Evolutionary conservation across 805 yeast species (phyloP).

Genomic region (Pichia insulana): DNA sequence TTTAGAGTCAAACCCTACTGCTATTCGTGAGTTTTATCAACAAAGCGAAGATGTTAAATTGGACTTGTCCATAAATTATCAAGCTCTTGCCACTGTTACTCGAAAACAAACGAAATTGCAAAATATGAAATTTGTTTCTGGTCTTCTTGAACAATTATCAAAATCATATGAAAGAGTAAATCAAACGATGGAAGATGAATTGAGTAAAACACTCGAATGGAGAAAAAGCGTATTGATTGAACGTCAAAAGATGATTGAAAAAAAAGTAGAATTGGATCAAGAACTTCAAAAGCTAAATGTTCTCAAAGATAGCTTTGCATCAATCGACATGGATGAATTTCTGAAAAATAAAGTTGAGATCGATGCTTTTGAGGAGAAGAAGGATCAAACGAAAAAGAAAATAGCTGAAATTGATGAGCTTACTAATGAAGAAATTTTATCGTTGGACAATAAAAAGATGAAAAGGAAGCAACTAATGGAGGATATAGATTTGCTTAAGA

Average conservation of each 20-base stretch:
- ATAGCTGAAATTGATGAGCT: conserved; percentile 1
- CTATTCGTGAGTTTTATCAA: conserved; percentile 25
- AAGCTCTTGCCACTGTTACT: conserved; percentile 25
- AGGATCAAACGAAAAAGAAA: not conserved
- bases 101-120: conserved; percentile 25
- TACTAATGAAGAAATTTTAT: not conserved
- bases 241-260: conserved; percentile 19
- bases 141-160: conserved; percentile 21
- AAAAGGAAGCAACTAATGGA: conserved; percentile 1
- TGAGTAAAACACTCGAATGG: conserved; percentile 19
- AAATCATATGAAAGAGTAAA: conserved; percentile 21
- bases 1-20: conserved; percentile 25
- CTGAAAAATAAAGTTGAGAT: conserved; percentile 2
- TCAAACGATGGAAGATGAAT: conserved; percentile 15
- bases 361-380: not conserved
- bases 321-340: conserved; percentile 7
- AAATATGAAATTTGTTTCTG: conserved; percentile 21
- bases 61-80: conserved; percentile 24
- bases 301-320: conserved; percentile 8
- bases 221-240: conserved; percentile 18
- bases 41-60: conserved; percentile 18
- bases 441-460: conserved; percentile 1
- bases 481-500: conserved; percentile 6
- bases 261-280: conserved; percentile 16
- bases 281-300: conserved; percentile 10